A percentile compares a stretch with the other conserved stretches of the same genome.
Conservation (phyloP, 495 filamentous ascomycete species). For the Podospora pseudocomata region DNA sequence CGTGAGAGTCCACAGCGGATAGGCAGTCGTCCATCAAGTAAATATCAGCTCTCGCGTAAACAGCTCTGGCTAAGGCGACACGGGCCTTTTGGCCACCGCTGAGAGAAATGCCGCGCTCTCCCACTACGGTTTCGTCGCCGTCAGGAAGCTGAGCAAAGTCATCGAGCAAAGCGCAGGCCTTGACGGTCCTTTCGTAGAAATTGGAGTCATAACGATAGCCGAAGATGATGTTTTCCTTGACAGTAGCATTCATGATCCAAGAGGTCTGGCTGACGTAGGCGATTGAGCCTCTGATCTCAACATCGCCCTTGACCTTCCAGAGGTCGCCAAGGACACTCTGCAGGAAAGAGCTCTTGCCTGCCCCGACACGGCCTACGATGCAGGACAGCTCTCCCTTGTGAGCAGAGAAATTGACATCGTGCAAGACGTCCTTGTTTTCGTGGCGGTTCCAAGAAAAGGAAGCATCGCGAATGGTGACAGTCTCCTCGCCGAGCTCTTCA, state of each 20-base stretch:
- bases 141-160: slow-evolving; percentile 93
- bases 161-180: slow-evolving; percentile 87
- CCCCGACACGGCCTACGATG: slow-evolving; percentile 90
- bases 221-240: slow-evolving; percentile 95
- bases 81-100: slow-evolving; percentile 97
- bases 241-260: slow-evolving; percentile 98
- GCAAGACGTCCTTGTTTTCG: slow-evolving; percentile 49
- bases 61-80: slow-evolving; percentile 89
- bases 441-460: slow-evolving; percentile 94
- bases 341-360: slow-evolving; percentile 90
- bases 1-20: slow-evolving; percentile 96
- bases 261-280: slow-evolving; percentile 90
- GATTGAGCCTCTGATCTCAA: slow-evolving; percentile 70
- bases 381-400: slow-evolving; percentile 90
- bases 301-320: slow-evolving; percentile 84
- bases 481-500: slow-evolving; percentile 73
- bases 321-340: slow-evolving; percentile 84
- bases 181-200: slow-evolving; percentile 92
- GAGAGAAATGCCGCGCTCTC: slow-evolving; percentile 93
- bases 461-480: slow-evolving; percentile 74
- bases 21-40: slow-evolving; percentile 93
- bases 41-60: slow-evolving; percentile 96
- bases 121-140: slow-evolving; percentile 94
- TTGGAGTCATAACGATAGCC: slow-evolving; percentile 90
- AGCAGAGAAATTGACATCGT: slow-evolving; percentile 78